Conservation (phyloP, 148 eudicot genomes). For the Fagopyrum tataricum region DNA sequence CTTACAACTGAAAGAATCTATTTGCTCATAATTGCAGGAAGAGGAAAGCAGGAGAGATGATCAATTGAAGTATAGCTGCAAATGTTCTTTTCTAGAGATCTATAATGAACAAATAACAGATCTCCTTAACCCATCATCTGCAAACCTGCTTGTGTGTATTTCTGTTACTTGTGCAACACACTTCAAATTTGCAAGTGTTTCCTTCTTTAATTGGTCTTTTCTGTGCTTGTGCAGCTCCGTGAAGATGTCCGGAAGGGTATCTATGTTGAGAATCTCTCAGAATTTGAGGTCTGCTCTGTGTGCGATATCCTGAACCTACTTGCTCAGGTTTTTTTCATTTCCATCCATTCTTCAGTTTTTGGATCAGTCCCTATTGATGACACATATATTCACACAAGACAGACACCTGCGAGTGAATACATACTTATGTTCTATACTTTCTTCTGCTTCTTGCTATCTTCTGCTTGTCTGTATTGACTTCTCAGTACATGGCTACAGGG, state of each 20-base stretch:
- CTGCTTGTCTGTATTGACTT: slow-evolving; percentile 10
- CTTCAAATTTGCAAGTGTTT: not conserved
- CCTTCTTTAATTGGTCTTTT: slow-evolving; percentile 14
- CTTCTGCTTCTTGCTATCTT: not conserved
- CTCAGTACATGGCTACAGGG: slow-evolving; percentile 45
- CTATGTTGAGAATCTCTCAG: slow-evolving; percentile 93
- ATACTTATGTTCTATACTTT: slow-evolving; percentile 5
- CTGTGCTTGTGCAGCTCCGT: slow-evolving; percentile 46
- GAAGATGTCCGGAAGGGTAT: slow-evolving; percentile 90
- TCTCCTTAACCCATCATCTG: slow-evolving; percentile 90
- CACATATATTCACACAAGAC: not conserved
- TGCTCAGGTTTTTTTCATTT: slow-evolving; percentile 46
- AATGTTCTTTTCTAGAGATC: slow-evolving; percentile 94
- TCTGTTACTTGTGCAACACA: not conserved
- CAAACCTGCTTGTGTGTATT: slow-evolving; percentile 73
- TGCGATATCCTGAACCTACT: slow-evolving; percentile 79
- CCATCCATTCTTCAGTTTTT: not conserved
- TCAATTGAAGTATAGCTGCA: slow-evolving; percentile 73
- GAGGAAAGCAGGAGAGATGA: slow-evolving; percentile 96
- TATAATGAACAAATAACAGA: slow-evolving; percentile 94
- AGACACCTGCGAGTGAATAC: not conserved
- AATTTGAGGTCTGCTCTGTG: slow-evolving; percentile 86
- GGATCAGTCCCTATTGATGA: not conserved
- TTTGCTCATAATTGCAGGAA: slow-evolving; percentile 39
- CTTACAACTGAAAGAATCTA: not conserved